A percentile compares a stretch with the other conserved stretches of the same genome.
These are phyloP conservation scores for Hypoxylon intermedium DNA, from an alignment of 495 filamentous ascomycete species.

Conservation along the genomic window DNA sequence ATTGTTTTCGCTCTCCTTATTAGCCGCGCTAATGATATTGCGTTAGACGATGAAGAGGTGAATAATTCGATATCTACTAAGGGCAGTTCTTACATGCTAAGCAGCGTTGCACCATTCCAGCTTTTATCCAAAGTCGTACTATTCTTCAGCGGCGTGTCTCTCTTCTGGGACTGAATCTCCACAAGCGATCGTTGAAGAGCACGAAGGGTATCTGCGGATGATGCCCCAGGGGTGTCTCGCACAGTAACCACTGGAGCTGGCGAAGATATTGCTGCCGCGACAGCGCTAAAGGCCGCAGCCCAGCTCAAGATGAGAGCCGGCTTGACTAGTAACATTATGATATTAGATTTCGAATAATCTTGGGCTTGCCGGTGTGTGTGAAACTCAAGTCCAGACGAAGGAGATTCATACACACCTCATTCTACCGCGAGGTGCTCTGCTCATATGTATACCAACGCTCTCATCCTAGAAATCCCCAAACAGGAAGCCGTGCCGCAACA, in stretches of 20 bases:
- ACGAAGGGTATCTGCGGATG: conserved; percentile 22
- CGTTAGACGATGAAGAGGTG: neutral
- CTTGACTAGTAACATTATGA: conserved; percentile 20
- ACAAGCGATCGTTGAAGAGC: conserved; percentile 23
- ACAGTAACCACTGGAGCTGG: conserved; percentile 13
- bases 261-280: conserved; percentile 14
- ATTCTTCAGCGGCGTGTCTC: conserved; percentile 42
- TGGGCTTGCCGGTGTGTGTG: neutral
- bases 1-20: neutral
- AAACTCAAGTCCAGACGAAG: neutral
- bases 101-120: conserved; percentile 48
- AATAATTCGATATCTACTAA: neutral
- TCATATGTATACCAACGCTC: conserved; percentile 17
- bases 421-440: neutral
- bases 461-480: conserved; percentile 5
- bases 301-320: conserved; percentile 8
- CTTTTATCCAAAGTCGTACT: conserved; percentile 49
- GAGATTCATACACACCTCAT: neutral
- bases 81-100: conserved; percentile 37
- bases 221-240: conserved; percentile 23
- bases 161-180: conserved; percentile 11
- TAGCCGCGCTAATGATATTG: conserved; percentile 11
- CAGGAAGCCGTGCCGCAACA: conserved; percentile 11
- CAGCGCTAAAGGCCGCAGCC: conserved; percentile 12
- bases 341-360: neutral